Evolutionary conservation across 257 asterid species (phyloP).

Genomic region (Solanum rostratum): DNA sequence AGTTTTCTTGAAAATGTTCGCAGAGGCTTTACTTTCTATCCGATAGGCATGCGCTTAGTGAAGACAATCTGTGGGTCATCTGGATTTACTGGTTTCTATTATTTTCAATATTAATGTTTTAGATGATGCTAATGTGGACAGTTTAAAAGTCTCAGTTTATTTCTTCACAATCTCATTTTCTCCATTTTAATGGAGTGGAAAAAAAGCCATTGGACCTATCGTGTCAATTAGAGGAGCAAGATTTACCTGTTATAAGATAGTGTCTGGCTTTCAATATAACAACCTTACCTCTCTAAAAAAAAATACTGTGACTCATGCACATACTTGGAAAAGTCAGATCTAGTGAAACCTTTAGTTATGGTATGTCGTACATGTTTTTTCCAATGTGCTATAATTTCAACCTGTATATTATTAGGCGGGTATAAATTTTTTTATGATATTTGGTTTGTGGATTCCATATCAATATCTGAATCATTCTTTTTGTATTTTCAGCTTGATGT

Average conservation of each 20-base stretch:
- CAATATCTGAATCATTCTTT: neutral
- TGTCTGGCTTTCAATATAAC: neutral
- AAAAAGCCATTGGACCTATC: neutral
- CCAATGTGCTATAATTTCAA: neutral
- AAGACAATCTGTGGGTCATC: neutral
- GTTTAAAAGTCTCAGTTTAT: neutral
- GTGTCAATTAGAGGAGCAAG: neutral
- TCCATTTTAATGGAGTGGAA: neutral
- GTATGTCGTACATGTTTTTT: neutral
- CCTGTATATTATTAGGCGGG: neutral
- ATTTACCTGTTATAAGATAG: neutral
- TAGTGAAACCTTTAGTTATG: neutral
- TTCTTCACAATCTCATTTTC: neutral
- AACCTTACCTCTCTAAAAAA: neutral
- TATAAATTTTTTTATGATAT: neutral
- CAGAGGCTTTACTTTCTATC: neutral
- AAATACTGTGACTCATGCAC: neutral
- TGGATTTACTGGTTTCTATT: neutral
- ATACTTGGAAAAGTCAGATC: neutral
- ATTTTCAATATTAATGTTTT: neutral
- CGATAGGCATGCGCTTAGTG: neutral
- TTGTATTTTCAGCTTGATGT: slow-evolving; percentile 58
- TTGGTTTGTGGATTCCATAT: neutral
- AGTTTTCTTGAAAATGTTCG: neutral
- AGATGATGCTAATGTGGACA: neutral